A percentile compares a stretch with the other conserved stretches of the same genome.
These are phyloP conservation scores for Mortierella alpina DNA, from an alignment of 192 early-diverging fungal species.

Conservation along the genomic window DNA sequence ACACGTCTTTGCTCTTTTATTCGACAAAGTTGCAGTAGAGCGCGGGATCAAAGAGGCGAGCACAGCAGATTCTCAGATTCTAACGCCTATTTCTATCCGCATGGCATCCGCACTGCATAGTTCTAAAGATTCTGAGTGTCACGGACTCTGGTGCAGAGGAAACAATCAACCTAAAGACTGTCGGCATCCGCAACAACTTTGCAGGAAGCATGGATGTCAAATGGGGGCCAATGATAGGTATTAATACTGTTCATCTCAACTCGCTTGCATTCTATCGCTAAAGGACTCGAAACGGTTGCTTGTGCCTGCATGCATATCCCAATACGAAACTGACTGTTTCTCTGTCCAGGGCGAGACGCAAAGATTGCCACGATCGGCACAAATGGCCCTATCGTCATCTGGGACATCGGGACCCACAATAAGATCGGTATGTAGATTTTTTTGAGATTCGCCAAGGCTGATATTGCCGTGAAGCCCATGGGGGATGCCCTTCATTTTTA, in stretches of 20 bases:
- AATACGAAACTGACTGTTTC: background rate
- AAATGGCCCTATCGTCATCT: conserved; percentile 79
- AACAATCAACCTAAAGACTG: conserved; percentile 71
- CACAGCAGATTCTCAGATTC: background rate
- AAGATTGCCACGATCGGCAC: conserved; percentile 78
- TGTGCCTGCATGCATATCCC: too few relatives aligned
- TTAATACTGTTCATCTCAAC: background rate
- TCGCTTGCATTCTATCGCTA: too few relatives aligned
- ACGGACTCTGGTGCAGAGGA: conserved; percentile 67
- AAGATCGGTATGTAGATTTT: conserved; percentile 33
- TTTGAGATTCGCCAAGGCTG: background rate
- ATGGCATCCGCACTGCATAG: conserved; percentile 37
- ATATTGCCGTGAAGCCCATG: background rate
- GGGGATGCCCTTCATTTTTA: background rate
- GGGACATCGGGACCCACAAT: conserved; percentile 67
- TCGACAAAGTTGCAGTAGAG: background rate
- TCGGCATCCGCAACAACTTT: conserved; percentile 63
- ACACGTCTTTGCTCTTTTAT: background rate
- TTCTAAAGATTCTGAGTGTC: conserved; percentile 75
- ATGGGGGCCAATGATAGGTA: conserved; percentile 69
- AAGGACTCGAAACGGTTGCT: too few relatives aligned
- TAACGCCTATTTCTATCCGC: background rate
- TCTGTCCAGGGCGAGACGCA: conserved; percentile 57
- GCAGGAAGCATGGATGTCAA: conserved; percentile 80
- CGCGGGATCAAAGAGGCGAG: too few relatives aligned